Conservation (phyloP, 2,329 filamentous ascomycete genomes). For the Arthroderma uncinatum region DNA sequence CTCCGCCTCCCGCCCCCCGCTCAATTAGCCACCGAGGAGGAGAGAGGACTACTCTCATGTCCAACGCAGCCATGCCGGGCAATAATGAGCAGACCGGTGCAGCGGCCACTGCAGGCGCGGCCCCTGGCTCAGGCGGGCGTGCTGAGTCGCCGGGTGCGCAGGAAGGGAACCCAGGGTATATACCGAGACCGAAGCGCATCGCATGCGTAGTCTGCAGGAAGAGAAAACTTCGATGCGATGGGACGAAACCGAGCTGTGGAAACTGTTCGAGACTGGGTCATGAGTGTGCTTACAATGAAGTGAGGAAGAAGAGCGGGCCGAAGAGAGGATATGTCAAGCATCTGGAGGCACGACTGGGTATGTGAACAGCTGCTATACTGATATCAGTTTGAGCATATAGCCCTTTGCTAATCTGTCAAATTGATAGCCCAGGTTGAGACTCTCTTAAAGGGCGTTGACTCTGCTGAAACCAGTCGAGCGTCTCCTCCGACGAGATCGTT, state of each 20-base stretch:
- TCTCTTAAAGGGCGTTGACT: constrained; percentile 68
- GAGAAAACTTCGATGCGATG: constrained; percentile 84
- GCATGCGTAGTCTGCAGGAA: constrained; percentile 91
- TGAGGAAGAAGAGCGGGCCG: constrained; percentile 84
- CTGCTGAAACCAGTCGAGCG: constrained; percentile 19
- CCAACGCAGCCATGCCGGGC: background rate
- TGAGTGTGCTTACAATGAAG: constrained; percentile 81
- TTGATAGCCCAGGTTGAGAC: constrained; percentile 79
- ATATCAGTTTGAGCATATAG: background rate
- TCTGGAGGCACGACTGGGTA: constrained; percentile 82
- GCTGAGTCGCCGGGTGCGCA: background rate
- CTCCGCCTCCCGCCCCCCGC: background rate
- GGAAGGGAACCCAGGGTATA: constrained; percentile 43
- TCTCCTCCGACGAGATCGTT: background rate
- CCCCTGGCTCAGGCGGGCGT: background rate
- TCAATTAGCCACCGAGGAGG: background rate
- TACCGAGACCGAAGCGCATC: constrained; percentile 79
- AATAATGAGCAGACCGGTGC: background rate
- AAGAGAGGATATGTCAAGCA: constrained; percentile 93
- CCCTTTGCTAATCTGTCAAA: background rate
- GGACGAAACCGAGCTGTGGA: constrained; percentile 69
- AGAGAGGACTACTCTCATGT: background rate
- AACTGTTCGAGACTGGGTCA: constrained; percentile 82
- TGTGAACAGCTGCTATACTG: constrained; percentile 33
- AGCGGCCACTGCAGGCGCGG: background rate